These are phyloP conservation scores for Amniculicola lignicola DNA, from an alignment of 495 filamentous ascomycete species.

Conservation along the genomic window DNA sequence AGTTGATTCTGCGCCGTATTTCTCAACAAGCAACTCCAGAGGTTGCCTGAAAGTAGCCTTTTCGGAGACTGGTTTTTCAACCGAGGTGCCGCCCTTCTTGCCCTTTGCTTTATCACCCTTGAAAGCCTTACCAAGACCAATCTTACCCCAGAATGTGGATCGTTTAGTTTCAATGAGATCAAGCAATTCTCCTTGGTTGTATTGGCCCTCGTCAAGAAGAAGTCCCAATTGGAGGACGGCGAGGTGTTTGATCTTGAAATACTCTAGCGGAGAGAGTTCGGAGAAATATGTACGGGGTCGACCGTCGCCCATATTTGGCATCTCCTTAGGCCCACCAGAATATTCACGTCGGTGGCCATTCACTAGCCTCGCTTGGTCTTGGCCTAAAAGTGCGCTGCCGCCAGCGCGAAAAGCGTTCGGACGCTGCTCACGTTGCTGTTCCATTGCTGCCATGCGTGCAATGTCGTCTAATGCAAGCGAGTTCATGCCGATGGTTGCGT, in stretches of 20 bases:
- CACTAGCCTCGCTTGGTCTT: conserved; percentile 63
- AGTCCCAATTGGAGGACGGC: conserved; percentile 96
- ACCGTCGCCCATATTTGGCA: conserved; percentile 47
- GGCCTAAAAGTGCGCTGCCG: conserved; percentile 68
- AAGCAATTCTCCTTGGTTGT: conserved; percentile 91
- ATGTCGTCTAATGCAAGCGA: conserved; percentile 94
- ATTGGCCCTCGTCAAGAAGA: conserved; percentile 73
- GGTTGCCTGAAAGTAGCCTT: conserved; percentile 81
- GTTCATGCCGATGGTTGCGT: conserved; percentile 84
- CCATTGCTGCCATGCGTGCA: conserved; percentile 91
- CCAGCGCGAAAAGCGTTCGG: conserved; percentile 78
- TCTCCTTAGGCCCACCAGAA: conserved; percentile 62
- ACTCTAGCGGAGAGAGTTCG: conserved; percentile 90
- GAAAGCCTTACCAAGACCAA: conserved; percentile 95
- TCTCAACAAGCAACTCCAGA: conserved; percentile 80
- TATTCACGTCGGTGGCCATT: conserved; percentile 76
- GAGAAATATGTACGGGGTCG: conserved; percentile 85
- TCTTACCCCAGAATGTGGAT: conserved; percentile 94
- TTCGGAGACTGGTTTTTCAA: conserved; percentile 63
- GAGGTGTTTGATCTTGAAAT: conserved; percentile 94
- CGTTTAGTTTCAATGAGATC: conserved; percentile 91
- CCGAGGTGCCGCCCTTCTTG: conserved; percentile 48
- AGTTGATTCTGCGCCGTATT: conserved; percentile 91
- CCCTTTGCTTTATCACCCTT: conserved; percentile 68
- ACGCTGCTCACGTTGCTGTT: conserved; percentile 89